These are phyloP conservation scores for Aureobasidium sp. DNA, from an alignment of 2,329 filamentous ascomycete species.

Conservation along the genomic window DNA sequence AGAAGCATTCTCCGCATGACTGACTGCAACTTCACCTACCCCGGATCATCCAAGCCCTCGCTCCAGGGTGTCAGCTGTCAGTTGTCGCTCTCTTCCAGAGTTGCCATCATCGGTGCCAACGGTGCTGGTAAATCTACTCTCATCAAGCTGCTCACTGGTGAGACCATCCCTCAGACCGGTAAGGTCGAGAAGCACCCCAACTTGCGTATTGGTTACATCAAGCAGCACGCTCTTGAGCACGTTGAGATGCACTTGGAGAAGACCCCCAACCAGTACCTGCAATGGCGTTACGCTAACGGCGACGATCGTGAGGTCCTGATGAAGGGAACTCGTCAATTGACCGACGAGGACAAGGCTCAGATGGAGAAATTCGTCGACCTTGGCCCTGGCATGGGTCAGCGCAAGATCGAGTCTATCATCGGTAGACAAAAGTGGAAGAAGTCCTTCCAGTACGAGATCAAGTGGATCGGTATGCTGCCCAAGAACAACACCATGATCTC, in stretches of 20 bases:
- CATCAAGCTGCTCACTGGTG: constrained; percentile 93
- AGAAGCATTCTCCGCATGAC: constrained; percentile 93
- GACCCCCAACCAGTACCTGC: constrained; percentile 96
- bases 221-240: constrained; percentile 97
- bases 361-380: constrained; percentile 88
- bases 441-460: constrained; percentile 96
- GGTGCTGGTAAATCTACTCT: constrained; percentile 97
- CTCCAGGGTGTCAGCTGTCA: constrained; percentile 79
- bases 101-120: constrained; percentile 94
- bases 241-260: constrained; percentile 99
- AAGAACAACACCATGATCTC: constrained; percentile 93
- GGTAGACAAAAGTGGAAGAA: constrained; percentile 99
- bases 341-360: constrained; percentile 74
- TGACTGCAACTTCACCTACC: constrained; percentile 87
- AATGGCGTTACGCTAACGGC: constrained; percentile 96
- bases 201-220: constrained; percentile 97
- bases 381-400: constrained; percentile 67
- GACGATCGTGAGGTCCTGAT: constrained; percentile 95
- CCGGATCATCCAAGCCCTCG: constrained; percentile 80
- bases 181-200: constrained; percentile 98
- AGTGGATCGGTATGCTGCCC: constrained; percentile 82
- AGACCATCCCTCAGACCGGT: constrained; percentile 72
- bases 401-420: constrained; percentile 79
- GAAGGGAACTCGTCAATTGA: constrained; percentile 92
- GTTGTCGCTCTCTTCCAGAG: constrained; percentile 79